Evolutionary conservation across 495 filamentous ascomycete species (phyloP).

Genomic region (Podospora pseudocomata): DNA sequence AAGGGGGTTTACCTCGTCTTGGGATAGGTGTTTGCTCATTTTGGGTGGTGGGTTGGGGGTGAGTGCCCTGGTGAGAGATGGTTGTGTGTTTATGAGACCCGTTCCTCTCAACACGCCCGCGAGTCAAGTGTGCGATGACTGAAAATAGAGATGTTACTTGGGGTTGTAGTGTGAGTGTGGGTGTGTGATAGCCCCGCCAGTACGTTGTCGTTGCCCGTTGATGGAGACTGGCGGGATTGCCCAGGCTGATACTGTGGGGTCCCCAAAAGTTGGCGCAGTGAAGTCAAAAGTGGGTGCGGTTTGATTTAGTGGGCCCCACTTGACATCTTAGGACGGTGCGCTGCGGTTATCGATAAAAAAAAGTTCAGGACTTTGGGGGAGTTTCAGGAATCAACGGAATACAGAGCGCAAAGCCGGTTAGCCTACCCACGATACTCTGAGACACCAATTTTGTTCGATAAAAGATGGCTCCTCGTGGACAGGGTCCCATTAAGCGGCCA

Average conservation of each 20-base stretch:
- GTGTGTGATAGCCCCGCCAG: conserved; percentile 12
- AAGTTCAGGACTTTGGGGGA: background rate
- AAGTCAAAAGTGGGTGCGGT: background rate
- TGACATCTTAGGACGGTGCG: background rate
- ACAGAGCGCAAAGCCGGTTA: background rate
- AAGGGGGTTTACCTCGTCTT: conserved; percentile 62
- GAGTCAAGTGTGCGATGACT: background rate
- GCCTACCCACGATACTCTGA: too few relatives aligned
- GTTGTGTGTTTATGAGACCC: background rate
- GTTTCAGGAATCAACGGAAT: background rate
- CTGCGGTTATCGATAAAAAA: background rate
- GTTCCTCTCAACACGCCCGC: background rate
- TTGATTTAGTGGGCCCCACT: background rate
- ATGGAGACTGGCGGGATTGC: conserved; percentile 6
- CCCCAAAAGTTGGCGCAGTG: background rate
- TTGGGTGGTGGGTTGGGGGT: conserved; percentile 3
- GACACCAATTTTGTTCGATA: too few relatives aligned
- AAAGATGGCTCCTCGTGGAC: background rate
- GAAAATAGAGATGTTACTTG: background rate
- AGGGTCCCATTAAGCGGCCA: conserved; percentile 16
- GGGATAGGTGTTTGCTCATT: conserved; percentile 51
- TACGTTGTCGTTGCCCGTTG: conserved; percentile 14
- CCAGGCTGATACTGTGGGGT: background rate
- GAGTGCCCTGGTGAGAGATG: background rate
- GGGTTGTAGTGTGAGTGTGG: background rate